Evolutionary conservation across 192 early-diverging fungal genomes (phyloP).

Genomic region (Linnemannia schmuckeri): DNA sequence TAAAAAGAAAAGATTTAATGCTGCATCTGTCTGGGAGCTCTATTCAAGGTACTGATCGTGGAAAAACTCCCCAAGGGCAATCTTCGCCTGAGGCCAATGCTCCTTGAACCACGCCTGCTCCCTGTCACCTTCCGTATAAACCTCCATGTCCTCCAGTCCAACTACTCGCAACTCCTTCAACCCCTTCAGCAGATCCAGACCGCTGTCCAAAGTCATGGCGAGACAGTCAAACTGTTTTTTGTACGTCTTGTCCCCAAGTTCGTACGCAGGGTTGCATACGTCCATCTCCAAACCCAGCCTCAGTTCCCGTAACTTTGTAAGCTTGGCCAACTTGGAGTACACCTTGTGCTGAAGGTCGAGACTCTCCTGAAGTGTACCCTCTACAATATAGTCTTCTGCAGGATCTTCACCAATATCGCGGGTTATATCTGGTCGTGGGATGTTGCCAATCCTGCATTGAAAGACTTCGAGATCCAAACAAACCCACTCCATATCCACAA

Average conservation of each 20-base stretch:
- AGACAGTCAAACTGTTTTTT: background rate
- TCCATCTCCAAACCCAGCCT: background rate
- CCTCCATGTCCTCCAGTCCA: background rate
- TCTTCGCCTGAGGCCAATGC: background rate
- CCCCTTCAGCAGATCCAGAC: background rate
- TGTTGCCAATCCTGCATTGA: background rate
- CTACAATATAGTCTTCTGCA: background rate
- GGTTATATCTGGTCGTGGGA: background rate
- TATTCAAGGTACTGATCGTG: no score
- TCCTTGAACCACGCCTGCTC: background rate
- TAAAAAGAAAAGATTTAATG: no score
- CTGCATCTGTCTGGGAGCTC: no score
- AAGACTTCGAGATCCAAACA: background rate
- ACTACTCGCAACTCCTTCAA: background rate
- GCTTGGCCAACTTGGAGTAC: background rate
- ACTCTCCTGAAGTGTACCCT: background rate
- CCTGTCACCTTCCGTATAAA: background rate
- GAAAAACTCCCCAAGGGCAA: background rate
- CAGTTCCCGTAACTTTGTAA: background rate
- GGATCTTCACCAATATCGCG: background rate
- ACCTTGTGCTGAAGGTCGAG: background rate
- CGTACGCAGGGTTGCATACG: background rate
- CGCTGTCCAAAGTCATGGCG: background rate
- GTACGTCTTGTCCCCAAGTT: background rate
- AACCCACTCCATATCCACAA: background rate